Evolutionary conservation across 768 basidiomycete species (phyloP).

Genomic region (Pisolithus orientalis): DNA sequence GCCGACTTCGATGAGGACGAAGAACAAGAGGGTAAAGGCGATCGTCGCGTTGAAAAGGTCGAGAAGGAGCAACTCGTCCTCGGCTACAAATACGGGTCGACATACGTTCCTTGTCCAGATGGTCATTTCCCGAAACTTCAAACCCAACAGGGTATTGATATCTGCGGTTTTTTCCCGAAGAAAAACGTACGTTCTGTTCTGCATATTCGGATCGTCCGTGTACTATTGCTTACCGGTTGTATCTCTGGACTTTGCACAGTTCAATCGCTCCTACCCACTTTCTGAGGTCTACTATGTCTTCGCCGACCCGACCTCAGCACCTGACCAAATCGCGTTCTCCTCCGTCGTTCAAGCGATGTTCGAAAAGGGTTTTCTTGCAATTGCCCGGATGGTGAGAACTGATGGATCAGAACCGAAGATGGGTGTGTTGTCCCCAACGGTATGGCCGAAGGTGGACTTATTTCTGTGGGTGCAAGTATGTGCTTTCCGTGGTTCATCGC

Average conservation of each 20-base stretch:
- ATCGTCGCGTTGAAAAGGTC: slow-evolving; percentile 44
- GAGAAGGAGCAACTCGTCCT: slow-evolving; percentile 74
- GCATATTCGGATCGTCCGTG: background rate
- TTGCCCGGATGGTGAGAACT: slow-evolving; percentile 74
- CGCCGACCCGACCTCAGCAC: slow-evolving; percentile 59
- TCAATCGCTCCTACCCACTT: slow-evolving; percentile 77
- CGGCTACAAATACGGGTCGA: slow-evolving; percentile 87
- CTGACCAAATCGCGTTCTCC: slow-evolving; percentile 79
- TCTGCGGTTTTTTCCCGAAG: slow-evolving; percentile 73
- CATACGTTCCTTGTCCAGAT: slow-evolving; percentile 81
- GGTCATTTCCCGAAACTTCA: slow-evolving; percentile 70
- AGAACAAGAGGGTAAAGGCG: slow-evolving; percentile 27
- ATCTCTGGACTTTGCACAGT: slow-evolving; percentile 34
- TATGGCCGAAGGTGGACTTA: slow-evolving; percentile 9
- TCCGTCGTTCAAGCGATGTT: slow-evolving; percentile 82
- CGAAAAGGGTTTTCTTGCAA: slow-evolving; percentile 58
- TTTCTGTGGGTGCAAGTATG: too few species aligned
- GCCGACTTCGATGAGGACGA: slow-evolving; percentile 23
- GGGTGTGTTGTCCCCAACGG: slow-evolving; percentile 63
- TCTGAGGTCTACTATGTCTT: slow-evolving; percentile 84
- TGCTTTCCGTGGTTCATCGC: background rate
- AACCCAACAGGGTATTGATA: slow-evolving; percentile 79
- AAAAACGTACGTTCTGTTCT: slow-evolving; percentile 45
- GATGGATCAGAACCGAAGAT: slow-evolving; percentile 79
- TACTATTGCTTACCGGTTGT: background rate